Percentiles rank a stretch among this genome's conserved stretches.
Evolutionary conservation across 257 asterid genomes (phyloP).

Genomic region (Mentha longifolia): DNA sequence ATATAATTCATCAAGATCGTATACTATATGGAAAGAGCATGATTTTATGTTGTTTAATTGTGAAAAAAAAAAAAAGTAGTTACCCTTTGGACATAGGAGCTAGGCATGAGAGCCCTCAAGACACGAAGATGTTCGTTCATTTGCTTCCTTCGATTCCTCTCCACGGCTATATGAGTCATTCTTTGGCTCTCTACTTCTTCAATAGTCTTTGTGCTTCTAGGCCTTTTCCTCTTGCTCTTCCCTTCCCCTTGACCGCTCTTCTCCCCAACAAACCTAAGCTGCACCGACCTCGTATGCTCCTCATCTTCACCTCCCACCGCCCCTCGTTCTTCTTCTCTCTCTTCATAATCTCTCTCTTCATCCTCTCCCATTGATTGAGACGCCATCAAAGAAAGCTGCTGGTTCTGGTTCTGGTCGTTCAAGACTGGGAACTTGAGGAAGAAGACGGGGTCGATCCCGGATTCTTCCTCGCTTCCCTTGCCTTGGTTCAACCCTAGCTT

Average conservation of each 20-base stretch:
- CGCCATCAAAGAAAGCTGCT: slow-evolving; percentile 34
- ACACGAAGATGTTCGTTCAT: slow-evolving; percentile 96
- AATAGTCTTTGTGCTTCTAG: slow-evolving; percentile 65
- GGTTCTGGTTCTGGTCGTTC: slow-evolving; percentile 40
- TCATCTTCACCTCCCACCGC: slow-evolving; percentile 29
- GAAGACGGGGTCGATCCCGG: slow-evolving; percentile 67
- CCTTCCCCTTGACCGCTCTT: slow-evolving; percentile 32
- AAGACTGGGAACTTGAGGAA: slow-evolving; percentile 83
- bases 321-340: slow-evolving; percentile 16
- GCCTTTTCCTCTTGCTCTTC: slow-evolving; percentile 75
- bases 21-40: not conserved
- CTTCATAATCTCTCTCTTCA: slow-evolving; percentile 37
- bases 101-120: slow-evolving; percentile 94
- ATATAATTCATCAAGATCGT: not conserved
- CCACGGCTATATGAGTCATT: slow-evolving; percentile 96
- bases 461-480: slow-evolving; percentile 49
- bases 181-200: slow-evolving; percentile 97
- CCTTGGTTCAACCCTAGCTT: slow-evolving; percentile 61
- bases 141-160: slow-evolving; percentile 91
- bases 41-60: not conserved
- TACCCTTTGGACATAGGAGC: slow-evolving; percentile 96
- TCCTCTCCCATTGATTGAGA: slow-evolving; percentile 22
- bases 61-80: not conserved
- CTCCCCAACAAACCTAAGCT: slow-evolving; percentile 49
- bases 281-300: slow-evolving; percentile 28